Percentiles rank a stretch among this genome's conserved stretches.
Evolutionary conservation across 2,329 filamentous ascomycete species (phyloP).

Genomic region (Alternaria arborescens): DNA sequence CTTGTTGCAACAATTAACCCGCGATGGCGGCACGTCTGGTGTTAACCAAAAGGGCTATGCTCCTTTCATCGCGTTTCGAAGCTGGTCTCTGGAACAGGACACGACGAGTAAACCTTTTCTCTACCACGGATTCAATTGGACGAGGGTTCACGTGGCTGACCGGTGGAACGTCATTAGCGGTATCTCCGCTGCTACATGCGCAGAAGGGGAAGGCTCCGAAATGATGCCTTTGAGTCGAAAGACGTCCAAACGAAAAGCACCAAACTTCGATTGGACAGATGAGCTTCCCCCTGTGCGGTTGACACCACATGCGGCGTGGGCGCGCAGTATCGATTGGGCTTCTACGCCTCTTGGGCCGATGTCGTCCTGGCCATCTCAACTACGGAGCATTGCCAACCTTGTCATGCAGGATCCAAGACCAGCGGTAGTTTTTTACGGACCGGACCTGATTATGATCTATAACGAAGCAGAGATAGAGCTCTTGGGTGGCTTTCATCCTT

Average conservation of each 20-base stretch:
- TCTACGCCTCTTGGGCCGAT: constrained; percentile 77
- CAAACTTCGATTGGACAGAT: constrained; percentile 29
- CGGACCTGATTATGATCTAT: constrained; percentile 49
- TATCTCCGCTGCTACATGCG: not conserved
- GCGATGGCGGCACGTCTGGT: not conserved
- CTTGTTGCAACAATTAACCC: constrained; percentile 20
- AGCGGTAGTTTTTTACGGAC: constrained; percentile 66
- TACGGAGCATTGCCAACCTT: constrained; percentile 78
- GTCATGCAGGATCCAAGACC: constrained; percentile 68
- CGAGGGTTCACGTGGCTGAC: constrained; percentile 20
- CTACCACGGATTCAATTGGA: constrained; percentile 23
- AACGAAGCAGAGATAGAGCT: constrained; percentile 49
- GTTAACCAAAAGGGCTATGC: not conserved
- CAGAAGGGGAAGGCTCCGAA: not conserved
- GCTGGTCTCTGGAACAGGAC: constrained; percentile 22
- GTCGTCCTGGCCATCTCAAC: constrained; percentile 71
- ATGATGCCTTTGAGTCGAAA: constrained; percentile 5
- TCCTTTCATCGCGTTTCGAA: constrained; percentile 22
- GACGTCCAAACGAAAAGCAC: constrained; percentile 6
- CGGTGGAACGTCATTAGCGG: constrained; percentile 38
- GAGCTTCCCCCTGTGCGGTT: constrained; percentile 22
- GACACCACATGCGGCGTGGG: constrained; percentile 21
- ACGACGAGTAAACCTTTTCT: constrained; percentile 4
- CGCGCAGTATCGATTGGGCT: constrained; percentile 74
- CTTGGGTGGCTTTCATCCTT: constrained; percentile 58